Evolutionary conservation across 495 filamentous ascomycete genomes (phyloP).

Genomic region (Neurospora pannonica): DNA sequence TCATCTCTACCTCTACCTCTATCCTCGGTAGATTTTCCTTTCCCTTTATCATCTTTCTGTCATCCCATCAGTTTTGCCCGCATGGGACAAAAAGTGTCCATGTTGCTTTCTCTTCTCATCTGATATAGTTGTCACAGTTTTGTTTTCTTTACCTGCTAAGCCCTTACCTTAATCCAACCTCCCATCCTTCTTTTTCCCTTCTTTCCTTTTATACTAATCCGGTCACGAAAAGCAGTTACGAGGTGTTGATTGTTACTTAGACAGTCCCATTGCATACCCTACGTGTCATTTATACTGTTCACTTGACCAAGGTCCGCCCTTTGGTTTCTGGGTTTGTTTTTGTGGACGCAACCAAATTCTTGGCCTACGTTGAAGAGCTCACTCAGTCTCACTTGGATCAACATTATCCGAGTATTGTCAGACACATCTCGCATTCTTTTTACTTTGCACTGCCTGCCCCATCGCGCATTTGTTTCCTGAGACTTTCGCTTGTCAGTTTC

Average conservation of each 20-base stretch:
- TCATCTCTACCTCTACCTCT: background rate
- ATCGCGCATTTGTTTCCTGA: background rate
- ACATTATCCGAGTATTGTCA: background rate
- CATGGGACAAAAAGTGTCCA: background rate
- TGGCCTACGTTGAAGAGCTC: background rate
- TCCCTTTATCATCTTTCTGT: background rate
- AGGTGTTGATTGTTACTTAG: background rate
- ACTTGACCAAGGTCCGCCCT: background rate
- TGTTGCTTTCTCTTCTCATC: background rate
- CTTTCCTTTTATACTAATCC: background rate
- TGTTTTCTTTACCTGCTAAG: background rate
- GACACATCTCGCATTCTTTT: background rate
- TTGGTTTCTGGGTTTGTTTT: background rate
- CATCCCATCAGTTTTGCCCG: background rate
- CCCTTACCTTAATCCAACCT: background rate
- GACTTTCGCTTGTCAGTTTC: background rate
- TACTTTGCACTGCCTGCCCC: background rate
- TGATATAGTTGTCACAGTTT: background rate
- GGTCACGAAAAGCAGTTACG: background rate
- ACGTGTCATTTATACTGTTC: background rate
- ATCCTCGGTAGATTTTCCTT: background rate
- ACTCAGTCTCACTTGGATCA: background rate
- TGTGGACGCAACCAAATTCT: background rate
- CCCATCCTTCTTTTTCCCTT: background rate
- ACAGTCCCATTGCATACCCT: background rate